Base-by-base conservation (phyloP, 257 asterid genomes). In the Rubia yunnanensis region DNA sequence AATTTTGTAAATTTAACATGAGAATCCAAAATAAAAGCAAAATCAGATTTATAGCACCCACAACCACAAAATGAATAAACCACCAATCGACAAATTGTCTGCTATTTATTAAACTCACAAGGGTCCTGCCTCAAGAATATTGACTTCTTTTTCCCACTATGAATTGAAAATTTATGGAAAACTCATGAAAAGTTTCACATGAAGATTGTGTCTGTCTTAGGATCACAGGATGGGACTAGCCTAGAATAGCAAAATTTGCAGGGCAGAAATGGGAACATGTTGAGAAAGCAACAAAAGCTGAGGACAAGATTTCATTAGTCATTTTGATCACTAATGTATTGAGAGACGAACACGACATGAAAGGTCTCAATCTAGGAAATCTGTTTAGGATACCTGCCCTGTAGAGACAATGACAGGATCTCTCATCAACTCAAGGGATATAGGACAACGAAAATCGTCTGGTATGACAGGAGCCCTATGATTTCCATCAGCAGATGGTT, bases 341-440 rank as follows among this genome's bases (percentile, higher is more conserved):
- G n/a, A 48, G 5, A 63, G 31, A 14, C 23, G 9, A 50, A 50
- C 22, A 32, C 2, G 5, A 30, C 22, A 65, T 10, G 7, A 64
- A 0, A 67, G 11, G n/a, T 4, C 5, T 38, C 38, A 1, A 18
- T 17, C 7, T 11, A 31, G 9, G 38, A 17, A 46, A 60, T 24
- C 36, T 27, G 31, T 77, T 50, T 67, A 36, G 52, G 64, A 70
- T 80, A 94, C 99, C 97, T 94, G 97, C 44, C 99, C 97, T 0
- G 99, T 90, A 44, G 99, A 90, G 67, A 94, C 97, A 74, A 94
- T 94, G 80, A 90, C 99, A 39, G 99, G 99, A 78, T 94, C 99
- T 73, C 71, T 78, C 97, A 94, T 90, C 77, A 94, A 79, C 84
- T 94, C 99, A 64, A 90, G 80, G 48, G 98, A 94, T 73, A 90